Percentiles rank a stretch among this genome's conserved stretches.
phyloP scores from a whole-genome alignment of 2,329 filamentous ascomycete species.

The Ophiostoma australiae region DNA sequence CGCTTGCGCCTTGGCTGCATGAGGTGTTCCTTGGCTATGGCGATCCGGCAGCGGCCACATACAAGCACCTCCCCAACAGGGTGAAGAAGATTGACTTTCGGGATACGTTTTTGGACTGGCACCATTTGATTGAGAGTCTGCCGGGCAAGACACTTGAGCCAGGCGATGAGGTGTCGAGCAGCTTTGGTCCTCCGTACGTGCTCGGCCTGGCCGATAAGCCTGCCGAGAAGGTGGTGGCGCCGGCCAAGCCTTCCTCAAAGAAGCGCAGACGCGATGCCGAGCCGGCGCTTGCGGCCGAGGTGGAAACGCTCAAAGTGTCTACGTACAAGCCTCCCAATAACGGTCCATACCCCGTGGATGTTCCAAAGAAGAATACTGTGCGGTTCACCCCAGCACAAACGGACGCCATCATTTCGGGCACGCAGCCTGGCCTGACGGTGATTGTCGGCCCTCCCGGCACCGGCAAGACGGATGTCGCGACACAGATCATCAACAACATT shows the following conservation, averaged over 20 bases:
- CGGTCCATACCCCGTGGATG: constrained; percentile 83
- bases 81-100: constrained; percentile 79
- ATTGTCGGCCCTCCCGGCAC: constrained; percentile 94
- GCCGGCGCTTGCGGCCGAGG: constrained; percentile 55
- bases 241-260: constrained; percentile 60
- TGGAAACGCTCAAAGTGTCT: constrained; percentile 71
- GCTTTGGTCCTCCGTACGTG: constrained; percentile 83
- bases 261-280: constrained; percentile 81
- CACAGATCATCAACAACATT: constrained; percentile 97
- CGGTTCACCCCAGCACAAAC: constrained; percentile 89
- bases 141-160: constrained; percentile 84
- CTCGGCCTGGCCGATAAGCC: constrained; percentile 61
- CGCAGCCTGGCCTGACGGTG: constrained; percentile 87
- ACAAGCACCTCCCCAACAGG: constrained; percentile 73
- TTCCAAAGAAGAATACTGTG: constrained; percentile 73
- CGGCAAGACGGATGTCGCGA: constrained; percentile 98
- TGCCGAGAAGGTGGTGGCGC: constrained; percentile 41
- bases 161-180: constrained; percentile 62
- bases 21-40: constrained; percentile 98
- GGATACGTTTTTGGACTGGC: constrained; percentile 94
- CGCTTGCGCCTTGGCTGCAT: constrained; percentile 85
- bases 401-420: constrained; percentile 88
- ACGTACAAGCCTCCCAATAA: constrained; percentile 86
- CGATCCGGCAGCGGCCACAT: constrained; percentile 81
- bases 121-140: constrained; percentile 83